Evolutionary conservation across 768 basidiomycete species (phyloP), one percentile per base, ranked within the genome.

Genomic region (Stropharia rugosoannulata): DNA sequence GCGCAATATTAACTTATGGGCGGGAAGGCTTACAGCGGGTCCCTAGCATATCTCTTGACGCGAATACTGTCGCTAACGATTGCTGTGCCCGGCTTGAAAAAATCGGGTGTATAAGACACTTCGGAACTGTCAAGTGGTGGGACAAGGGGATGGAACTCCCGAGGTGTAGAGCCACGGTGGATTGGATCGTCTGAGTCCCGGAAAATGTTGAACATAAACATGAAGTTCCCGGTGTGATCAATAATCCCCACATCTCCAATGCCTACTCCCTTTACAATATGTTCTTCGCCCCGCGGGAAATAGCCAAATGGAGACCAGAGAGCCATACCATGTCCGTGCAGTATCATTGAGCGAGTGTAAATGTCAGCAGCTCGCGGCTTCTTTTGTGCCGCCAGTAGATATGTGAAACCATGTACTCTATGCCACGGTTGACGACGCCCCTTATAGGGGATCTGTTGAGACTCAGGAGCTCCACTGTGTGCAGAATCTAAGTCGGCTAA

Each of bases 181-280:
- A 46, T 36, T 4, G 59, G 59, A 38, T 57, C 50, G 44, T 57
- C 59, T 15, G 42, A 15, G 2, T 46, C 19, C 9, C 38, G 46
- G 42, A 57, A 60, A 22, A 60, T 60, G 36, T 56, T 60, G 49
- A 60, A 60, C 13, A 39, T 38, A 44, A 51, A 60, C 8, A 54
- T 37, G 27, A 60, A 54, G 15, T 36, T 25, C 4, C 59, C 59
- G 4, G 36, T 39, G 18, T 18, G 36, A 32, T 43, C 46, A 3
- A 60, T 36, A 16, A 49, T 38, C n/a, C 59, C 56, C 18, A 60
- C 55, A 39, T 60, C 59, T 19, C 59, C 59, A 39, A 60, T 54
- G 29, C 41, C 39, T 16, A 57, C 32, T 3, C 55, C 55, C 38
- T 45, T 51, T 15, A 40, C 32, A 9, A 59, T 12, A 27, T 46